phyloP scores from a whole-genome alignment of 2,329 filamentous ascomycete species.

The Madurella mycetomatis region DNA sequence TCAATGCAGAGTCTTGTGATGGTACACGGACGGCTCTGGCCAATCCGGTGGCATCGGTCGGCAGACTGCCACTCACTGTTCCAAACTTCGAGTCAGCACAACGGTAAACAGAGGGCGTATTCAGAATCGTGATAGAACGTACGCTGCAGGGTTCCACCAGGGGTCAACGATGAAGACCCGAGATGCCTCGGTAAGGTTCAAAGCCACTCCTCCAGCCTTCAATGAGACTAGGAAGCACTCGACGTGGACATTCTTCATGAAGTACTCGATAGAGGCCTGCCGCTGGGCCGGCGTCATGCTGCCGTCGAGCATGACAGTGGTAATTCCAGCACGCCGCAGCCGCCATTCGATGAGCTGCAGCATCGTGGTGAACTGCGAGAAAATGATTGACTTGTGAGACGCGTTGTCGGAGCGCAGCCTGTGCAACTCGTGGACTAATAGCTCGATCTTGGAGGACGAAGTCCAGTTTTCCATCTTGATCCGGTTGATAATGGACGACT shows the following conservation, averaged over 20 bases:
- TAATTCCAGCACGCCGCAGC: constrained; percentile 91
- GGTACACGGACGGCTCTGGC: constrained; percentile 86
- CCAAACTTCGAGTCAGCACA: constrained; percentile 9
- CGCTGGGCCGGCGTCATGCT: constrained; percentile 94
- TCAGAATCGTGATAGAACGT: constrained; percentile 4
- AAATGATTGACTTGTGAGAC: constrained; percentile 94
- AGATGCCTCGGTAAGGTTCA: constrained; percentile 93
- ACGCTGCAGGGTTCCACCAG: constrained; percentile 99
- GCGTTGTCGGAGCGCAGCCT: constrained; percentile 87
- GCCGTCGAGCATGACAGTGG: constrained; percentile 95
- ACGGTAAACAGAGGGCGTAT: not conserved
- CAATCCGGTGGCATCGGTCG: constrained; percentile 90
- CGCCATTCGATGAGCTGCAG: constrained; percentile 96
- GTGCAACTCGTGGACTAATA: constrained; percentile 90
- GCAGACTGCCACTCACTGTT: constrained; percentile 85
- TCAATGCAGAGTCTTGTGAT: constrained; percentile 95
- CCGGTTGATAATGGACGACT: constrained; percentile 95
- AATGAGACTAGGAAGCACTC: constrained; percentile 95
- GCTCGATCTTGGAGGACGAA: constrained; percentile 95
- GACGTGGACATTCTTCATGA: constrained; percentile 91
- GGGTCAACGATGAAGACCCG: constrained; percentile 95
- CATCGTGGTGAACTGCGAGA: constrained; percentile 97
- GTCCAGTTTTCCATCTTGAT: constrained; percentile 99
- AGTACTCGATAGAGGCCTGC: constrained; percentile 89
- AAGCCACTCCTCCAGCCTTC: constrained; percentile 90